Percentiles rank a stretch among this genome's conserved stretches.
Conservation (phyloP, 306 rosid species). For the Lablab purpureus region DNA sequence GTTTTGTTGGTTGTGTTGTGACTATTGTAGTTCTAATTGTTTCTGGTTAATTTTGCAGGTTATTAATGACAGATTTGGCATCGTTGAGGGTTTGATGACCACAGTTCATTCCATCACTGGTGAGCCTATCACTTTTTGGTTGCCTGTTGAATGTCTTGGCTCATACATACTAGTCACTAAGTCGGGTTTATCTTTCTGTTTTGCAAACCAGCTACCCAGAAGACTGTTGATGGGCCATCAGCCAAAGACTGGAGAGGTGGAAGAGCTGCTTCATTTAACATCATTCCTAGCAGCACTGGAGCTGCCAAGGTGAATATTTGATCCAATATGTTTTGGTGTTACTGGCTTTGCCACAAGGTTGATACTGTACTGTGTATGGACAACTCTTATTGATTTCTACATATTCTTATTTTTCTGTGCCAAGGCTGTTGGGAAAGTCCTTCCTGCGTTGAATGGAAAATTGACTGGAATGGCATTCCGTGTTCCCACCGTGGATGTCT, state of each 20-base stretch:
- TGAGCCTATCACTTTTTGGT: not conserved
- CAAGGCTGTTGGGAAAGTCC: conserved; percentile 80
- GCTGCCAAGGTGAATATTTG: conserved; percentile 76
- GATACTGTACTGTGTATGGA: not conserved
- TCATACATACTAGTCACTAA: not conserved
- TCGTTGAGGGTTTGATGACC: conserved; percentile 91
- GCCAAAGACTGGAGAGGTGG: conserved; percentile 96
- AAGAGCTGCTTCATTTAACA: conserved; percentile 90
- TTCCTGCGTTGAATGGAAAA: conserved; percentile 76
- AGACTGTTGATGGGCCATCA: conserved; percentile 93
- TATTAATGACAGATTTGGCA: conserved; percentile 84
- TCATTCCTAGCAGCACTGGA: conserved; percentile 95
- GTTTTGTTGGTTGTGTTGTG: not conserved
- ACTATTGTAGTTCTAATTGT: not conserved
- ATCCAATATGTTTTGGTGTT: not conserved
- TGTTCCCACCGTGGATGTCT: conserved; percentile 82
- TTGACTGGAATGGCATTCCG: conserved; percentile 90
- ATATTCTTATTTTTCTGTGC: not conserved
- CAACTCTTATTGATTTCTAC: not conserved
- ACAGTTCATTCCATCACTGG: conserved; percentile 89
- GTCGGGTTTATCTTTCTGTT: not conserved
- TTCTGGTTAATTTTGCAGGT: conserved; percentile 55
- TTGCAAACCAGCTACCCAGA: conserved; percentile 73
- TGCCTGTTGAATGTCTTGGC: not conserved
- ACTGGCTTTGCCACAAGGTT: not conserved